Base-by-base conservation (phyloP, 1,139 yeast genomes). In the Candida labiduridarum region DNA sequence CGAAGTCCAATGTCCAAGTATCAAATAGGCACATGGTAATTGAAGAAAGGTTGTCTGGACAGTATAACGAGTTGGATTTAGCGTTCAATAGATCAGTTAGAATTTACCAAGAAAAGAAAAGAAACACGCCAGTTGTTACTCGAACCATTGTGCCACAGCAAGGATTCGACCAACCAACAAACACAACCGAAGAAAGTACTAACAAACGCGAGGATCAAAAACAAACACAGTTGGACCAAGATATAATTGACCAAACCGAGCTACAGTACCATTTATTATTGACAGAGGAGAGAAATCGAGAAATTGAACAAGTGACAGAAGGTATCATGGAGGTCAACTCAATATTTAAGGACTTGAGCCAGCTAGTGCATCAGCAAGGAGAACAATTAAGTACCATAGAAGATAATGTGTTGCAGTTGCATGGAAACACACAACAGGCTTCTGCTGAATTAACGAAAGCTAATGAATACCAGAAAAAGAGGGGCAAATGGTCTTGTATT, bases 291-390 rank as follows among this genome's bases (percentile, higher is more conserved):
- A 71, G 96, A 51, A 85, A 87, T 53, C 69, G 81, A 22, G 96
- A 89, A 54, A 87, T 91, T 29, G 76, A 78, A 35, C 84, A 81
- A 54, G 87, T 91, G 7, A 83, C 87, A 41, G 82, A 83, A 47
- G 96, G 96, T 0, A 89, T 91, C 7, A 78, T 78, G 52, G 97
- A 91, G 59, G 90, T 91, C 45, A 90, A 91, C 63, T 78, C 91
- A 7, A 90, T 91, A 1, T 91, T 90, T 66, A 84, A 85, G 56
- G 96, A 90, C 59, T 69, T 91, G 54, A 91, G 91, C 14, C 79
- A 83, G 40, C 69, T 91, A 58, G 95, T 91, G 1, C 76, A 79
- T 49, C 94, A 89, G 62, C 97, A 91, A 64, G 96, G 96, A 4
- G 85, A 82, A 38, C 92, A 88, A 57, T 78, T 91, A 27, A 96